Evolutionary conservation across 148 eudicot genomes (phyloP).

Genomic region (Persicaria tinctoria): DNA sequence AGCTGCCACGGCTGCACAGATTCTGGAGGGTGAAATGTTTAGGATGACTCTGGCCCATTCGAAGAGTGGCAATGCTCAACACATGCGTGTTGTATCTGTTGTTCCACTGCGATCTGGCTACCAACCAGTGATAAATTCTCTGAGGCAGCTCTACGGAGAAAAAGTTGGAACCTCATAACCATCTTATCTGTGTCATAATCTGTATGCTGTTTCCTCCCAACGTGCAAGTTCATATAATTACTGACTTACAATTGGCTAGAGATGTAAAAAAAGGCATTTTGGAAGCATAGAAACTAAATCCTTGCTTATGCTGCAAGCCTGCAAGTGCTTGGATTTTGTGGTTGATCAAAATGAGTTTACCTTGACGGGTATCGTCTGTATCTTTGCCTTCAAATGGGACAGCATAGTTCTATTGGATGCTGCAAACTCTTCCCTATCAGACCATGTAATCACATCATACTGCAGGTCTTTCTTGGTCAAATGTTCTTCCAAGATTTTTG

Average conservation of each 20-base stretch:
- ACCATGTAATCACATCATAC: no score
- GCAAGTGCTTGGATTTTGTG: neutral
- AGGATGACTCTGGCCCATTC: slow-evolving; percentile 63
- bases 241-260: neutral
- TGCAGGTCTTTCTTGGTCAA: no score
- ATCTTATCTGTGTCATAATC: neutral
- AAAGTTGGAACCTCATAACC: slow-evolving; percentile 19
- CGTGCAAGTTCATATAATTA: neutral
- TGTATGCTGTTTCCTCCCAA: neutral
- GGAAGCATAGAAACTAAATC: neutral
- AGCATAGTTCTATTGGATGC: no score
- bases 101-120: slow-evolving; percentile 63
- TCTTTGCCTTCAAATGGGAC: no score
- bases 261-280: neutral
- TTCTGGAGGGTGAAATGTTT: slow-evolving; percentile 83
- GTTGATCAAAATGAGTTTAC: neutral
- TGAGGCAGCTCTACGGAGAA: slow-evolving; percentile 45
- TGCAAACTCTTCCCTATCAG: no score
- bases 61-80: slow-evolving; percentile 77
- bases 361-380: neutral
- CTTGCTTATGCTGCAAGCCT: neutral
- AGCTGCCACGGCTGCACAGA: slow-evolving; percentile 49
- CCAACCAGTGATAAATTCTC: slow-evolving; percentile 48
- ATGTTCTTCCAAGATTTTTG: no score
- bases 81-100: slow-evolving; percentile 62